Evolutionary conservation across 148 eudicot genomes (phyloP).

Genomic region (Cornus florida): DNA sequence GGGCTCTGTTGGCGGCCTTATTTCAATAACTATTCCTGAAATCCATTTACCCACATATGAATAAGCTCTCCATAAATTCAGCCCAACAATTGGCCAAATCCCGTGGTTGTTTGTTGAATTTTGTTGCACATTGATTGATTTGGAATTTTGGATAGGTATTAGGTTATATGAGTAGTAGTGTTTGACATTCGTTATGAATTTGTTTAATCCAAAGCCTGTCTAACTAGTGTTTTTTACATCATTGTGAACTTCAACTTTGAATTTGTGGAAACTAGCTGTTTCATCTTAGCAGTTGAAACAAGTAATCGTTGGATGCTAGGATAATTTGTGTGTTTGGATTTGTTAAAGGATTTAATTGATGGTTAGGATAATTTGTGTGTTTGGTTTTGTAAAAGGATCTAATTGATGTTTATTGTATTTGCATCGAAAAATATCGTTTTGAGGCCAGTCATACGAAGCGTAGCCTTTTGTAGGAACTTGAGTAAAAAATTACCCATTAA

Average conservation of each 20-base stretch:
- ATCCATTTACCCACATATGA: neutral
- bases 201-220: neutral
- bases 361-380: neutral
- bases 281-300: neutral
- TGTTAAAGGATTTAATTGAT: neutral
- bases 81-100: neutral
- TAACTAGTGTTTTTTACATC: neutral
- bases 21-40: neutral
- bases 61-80: neutral
- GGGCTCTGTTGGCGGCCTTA: no score
- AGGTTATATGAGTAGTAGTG: no score
- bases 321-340: neutral
- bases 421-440: neutral
- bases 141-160: no score
- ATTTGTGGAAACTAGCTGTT: neutral
- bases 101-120: neutral
- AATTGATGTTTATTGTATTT: no score
- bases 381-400: neutral
- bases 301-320: neutral
- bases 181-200: neutral
- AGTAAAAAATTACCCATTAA: no score
- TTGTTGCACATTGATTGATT: neutral
- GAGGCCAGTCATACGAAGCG: neutral
- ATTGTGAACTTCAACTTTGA: neutral
- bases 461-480: neutral